Percentiles rank a stretch among this genome's conserved stretches.
These are phyloP conservation scores for Paralagenidium karlingii DNA, from an alignment of 352 stramenopile genomes.

Conservation along the genomic window DNA sequence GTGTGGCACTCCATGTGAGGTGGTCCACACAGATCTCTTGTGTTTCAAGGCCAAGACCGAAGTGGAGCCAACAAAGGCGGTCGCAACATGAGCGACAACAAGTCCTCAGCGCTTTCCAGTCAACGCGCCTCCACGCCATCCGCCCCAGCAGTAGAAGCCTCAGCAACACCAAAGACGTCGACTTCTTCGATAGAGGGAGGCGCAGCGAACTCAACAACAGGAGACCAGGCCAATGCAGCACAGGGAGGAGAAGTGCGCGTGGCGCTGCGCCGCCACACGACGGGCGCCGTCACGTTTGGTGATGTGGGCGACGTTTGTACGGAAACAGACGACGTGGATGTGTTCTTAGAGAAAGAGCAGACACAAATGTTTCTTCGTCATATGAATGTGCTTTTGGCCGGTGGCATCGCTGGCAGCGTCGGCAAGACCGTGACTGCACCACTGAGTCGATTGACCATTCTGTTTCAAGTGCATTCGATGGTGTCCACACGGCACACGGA, in stretches of 20 bases:
- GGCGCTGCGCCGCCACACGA: slow-evolving; percentile 60
- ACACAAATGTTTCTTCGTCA: slow-evolving; percentile 64
- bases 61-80: too few relatives aligned
- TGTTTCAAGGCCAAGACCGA: too few relatives aligned
- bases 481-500: slow-evolving; percentile 82
- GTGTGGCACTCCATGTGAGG: too few relatives aligned
- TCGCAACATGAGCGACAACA: too few relatives aligned
- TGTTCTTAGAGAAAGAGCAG: slow-evolving; percentile 56
- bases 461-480: slow-evolving; percentile 96
- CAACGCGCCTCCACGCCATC: too few relatives aligned
- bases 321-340: slow-evolving; percentile 71
- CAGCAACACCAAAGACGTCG: too few relatives aligned
- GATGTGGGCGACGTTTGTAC: slow-evolving; percentile 63
- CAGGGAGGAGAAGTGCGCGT: slow-evolving; percentile 12
- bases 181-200: too few relatives aligned
- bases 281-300: slow-evolving; percentile 67
- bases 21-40: too few relatives aligned
- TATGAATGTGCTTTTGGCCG: slow-evolving; percentile 70
- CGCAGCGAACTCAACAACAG: too few relatives aligned
- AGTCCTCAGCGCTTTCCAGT: too few relatives aligned
- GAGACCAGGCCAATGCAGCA: too few relatives aligned
- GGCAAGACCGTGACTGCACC: slow-evolving; percentile 94
- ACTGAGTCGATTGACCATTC: slow-evolving; percentile 90
- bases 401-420: slow-evolving; percentile 89
- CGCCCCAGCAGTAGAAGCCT: too few relatives aligned